Evolutionary conservation across 108 stramenopile species (phyloP), one percentile per base, ranked within the genome.

Genomic region (Nitzschia sp.): DNA sequence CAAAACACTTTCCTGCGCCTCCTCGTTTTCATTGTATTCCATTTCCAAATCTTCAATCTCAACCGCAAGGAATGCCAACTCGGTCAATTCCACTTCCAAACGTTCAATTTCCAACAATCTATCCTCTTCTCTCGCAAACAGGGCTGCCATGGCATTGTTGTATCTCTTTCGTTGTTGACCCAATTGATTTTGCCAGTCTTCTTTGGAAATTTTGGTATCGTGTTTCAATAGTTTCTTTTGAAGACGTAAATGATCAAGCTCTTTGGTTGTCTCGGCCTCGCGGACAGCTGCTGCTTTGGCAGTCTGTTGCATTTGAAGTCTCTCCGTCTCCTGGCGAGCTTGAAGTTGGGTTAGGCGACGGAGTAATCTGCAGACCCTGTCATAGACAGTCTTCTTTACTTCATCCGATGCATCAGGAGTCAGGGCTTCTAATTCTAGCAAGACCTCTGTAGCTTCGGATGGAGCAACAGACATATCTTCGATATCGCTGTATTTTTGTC

Each of bases 31-130:
- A 14, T 58, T 25, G 19, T 50, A 41, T 41, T 71, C 70, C 14
- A 44, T 11, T 3, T 63, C 54, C 41, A 58, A 43, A 58, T 71
- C 61, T 42, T 71, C 70, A n/a, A 63, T 54, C 38, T 71, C 53
- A 26, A 71, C 61, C 10, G 70, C 70, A 11, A 59, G n/a, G 53
- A 63, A 71, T 9, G 70, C 70, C 22, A 71, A 25, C 37, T 71
- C 53, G 3, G 59, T 71, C 22, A 71, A n/a, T 42, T 71, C 41
- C 19, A 63, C 41, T 51, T 71, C 70, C 41, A 71, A 53, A 10
- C 5, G 19, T 26, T 71, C 70, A 17, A 71, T 71, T 53, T 71
- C 61, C 11, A 58, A 10, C 48, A 71, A 15, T 40, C 72, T 64
- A 17, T 22, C n/a, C 25, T 60, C 65, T 58, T 73, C 65, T 26